Base-by-base conservation (phyloP, 148 eudicot species). In the Linanthus parryae region DNA sequence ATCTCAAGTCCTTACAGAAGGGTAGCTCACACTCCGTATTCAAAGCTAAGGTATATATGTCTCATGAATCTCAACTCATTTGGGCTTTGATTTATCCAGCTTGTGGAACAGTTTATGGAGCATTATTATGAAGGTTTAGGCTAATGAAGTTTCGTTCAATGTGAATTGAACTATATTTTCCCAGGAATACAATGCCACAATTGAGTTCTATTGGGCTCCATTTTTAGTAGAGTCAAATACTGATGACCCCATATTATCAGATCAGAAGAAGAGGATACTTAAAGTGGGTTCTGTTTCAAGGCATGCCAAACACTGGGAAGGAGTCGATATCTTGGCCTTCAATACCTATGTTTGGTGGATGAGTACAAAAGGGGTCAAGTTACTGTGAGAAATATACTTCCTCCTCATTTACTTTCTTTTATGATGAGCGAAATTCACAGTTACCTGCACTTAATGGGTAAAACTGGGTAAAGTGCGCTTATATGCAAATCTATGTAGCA, bases 191-290 rank as follows among this genome's bases (percentile, higher is more conserved):
- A 74, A 82, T 65, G 95, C 78, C 0, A 50, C 97, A 2, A 73
- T 85, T 29, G 95, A 78, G 36, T 80, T 73, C 52, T 82, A 89
- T 41, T 89, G 97, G 97, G 68, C 81, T 0, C 97, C 97, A 27
- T 52, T 82, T 47, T 63, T 89, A 6, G 83, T 90, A 0, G 92
- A 90, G 53, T 90, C 95, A 0, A 90, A 85, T 21, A 68, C 76
- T 1, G 97, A 90, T 41, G 75, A 90, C 56, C 81, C 85, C 12
- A 20, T 53, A 0, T 25, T 52, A 18, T 91, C 82, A 43, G 70
- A 73, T 10, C 35, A 63, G 1, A 51, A 52, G 1, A 65, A 73
- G n/a, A 69, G 85, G 8, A 68, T 78, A 3, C 69, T 80, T 1
- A 73, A 74, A 44, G 58, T 67, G 21, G 64, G 68, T 17, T 58